These are phyloP conservation scores for Plasmodium reichenowi DNA, from an alignment of 169 alveolate species.

Conservation along the genomic window DNA sequence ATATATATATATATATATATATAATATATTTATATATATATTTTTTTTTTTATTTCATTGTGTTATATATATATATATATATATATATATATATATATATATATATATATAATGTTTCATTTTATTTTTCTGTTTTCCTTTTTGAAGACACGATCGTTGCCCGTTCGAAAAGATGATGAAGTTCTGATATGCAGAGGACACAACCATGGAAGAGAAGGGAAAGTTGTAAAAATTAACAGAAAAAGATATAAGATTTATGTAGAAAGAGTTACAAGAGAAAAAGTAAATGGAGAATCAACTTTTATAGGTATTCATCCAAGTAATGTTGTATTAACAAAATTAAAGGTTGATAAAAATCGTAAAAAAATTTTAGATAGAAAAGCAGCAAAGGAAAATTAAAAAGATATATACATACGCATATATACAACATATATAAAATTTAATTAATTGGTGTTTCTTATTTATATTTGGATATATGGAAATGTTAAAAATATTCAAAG, in stretches of 20 bases:
- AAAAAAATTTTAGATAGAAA: slow-evolving; percentile 93
- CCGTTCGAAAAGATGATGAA: slow-evolving; percentile 98
- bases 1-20: background rate
- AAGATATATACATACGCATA: background rate
- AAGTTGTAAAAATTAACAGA: slow-evolving; percentile 97
- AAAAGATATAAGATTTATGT: slow-evolving; percentile 97
- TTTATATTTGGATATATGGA: too few species aligned
- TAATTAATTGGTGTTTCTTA: too few species aligned
- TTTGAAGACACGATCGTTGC: slow-evolving; percentile 93
- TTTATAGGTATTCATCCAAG: slow-evolving; percentile 97
- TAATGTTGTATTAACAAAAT: slow-evolving; percentile 96
- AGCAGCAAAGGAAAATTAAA: slow-evolving; percentile 78
- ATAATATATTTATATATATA: background rate
- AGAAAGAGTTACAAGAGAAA: slow-evolving; percentile 97
- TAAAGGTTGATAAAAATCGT: slow-evolving; percentile 96
- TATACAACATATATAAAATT: background rate
- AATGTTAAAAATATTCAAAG: too few species aligned
- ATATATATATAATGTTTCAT: background rate
- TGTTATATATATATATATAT: background rate
- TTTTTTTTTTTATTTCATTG: background rate
- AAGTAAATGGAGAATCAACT: slow-evolving; percentile 93
- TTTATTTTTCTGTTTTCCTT: background rate
- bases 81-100: background rate
- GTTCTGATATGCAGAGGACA: slow-evolving; percentile 98
- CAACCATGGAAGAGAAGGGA: slow-evolving; percentile 97